Conservation (phyloP, 208 protist genomes). For the Acanthamoeba sp. region DNA sequence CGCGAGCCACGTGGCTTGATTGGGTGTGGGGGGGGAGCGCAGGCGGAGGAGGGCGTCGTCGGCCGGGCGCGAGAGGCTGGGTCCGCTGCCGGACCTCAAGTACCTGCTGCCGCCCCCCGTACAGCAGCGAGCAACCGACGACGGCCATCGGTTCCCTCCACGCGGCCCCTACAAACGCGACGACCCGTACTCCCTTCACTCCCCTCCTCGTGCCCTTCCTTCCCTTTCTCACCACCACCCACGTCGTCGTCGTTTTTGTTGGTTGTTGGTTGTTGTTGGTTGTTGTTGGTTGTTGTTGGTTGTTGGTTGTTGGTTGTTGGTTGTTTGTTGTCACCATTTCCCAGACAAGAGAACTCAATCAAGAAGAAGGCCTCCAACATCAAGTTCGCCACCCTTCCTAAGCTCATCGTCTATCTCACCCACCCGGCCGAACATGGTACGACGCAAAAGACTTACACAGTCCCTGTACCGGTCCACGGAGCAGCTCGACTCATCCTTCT, state of each 20-base stretch:
- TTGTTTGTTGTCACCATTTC: too few relatives aligned
- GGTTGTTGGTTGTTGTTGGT: too few relatives aligned
- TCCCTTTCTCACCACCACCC: too few relatives aligned
- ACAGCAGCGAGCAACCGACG: not conserved
- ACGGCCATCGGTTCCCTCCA: too few relatives aligned
- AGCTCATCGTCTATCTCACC: conserved; percentile 46
- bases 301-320: too few relatives aligned
- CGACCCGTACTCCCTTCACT: not conserved
- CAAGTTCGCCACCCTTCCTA: conserved; percentile 31
- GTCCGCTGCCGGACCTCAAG: conserved; percentile 40
- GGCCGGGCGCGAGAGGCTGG: not conserved
- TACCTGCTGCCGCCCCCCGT: conserved; percentile 43
- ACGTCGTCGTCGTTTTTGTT: too few relatives aligned
- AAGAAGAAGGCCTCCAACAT: conserved; percentile 43
- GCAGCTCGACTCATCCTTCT: too few relatives aligned
- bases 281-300: too few relatives aligned
- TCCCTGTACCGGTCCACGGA: too few relatives aligned
- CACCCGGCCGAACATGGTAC: conserved; percentile 22
- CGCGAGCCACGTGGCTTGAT: too few relatives aligned
- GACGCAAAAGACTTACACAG: too few relatives aligned
- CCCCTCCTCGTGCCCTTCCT: not conserved
- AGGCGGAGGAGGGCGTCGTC: not conserved
- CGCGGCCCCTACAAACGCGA: not conserved
- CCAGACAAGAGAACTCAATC: not conserved
- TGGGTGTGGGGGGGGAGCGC: too few relatives aligned